Conservation (phyloP, 805 yeast species). For the Myxozyma sirexii region DNA sequence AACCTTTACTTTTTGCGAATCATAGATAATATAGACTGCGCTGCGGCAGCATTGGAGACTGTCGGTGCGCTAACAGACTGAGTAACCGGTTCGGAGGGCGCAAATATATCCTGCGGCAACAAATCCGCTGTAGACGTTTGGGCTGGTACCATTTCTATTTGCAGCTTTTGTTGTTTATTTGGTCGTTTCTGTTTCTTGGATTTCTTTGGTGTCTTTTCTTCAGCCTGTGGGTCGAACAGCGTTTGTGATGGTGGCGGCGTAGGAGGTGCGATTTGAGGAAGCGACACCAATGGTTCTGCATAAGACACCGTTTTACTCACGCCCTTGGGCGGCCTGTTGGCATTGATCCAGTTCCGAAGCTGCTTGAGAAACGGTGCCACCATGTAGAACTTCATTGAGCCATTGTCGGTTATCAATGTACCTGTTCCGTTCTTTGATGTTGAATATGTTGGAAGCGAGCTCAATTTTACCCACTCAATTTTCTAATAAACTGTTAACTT, state of each 20-base stretch:
- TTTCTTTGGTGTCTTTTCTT: neutral
- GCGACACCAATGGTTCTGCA: neutral
- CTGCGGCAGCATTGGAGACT: constrained; percentile 7
- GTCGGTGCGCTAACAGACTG: neutral
- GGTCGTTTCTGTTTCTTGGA: constrained; percentile 4
- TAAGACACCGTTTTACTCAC: neutral
- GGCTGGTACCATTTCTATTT: neutral
- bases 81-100: neutral
- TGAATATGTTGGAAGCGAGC: constrained; percentile 41
- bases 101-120: neutral
- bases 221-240: neutral
- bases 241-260: neutral
- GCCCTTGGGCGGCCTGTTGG: constrained; percentile 1
- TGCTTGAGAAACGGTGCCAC: constrained; percentile 46
- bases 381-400: constrained; percentile 39
- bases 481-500: constrained; percentile 19
- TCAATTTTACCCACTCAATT: constrained; percentile 39
- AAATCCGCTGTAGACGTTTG: neutral
- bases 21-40: constrained; percentile 23
- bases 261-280: neutral
- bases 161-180: neutral
- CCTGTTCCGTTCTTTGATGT: constrained; percentile 10
- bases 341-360: constrained; percentile 41
- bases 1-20: constrained; percentile 7
- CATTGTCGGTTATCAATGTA: constrained; percentile 6